Conservation (phyloP, 805 yeast species). For the Priceomyces fermenticarens region DNA sequence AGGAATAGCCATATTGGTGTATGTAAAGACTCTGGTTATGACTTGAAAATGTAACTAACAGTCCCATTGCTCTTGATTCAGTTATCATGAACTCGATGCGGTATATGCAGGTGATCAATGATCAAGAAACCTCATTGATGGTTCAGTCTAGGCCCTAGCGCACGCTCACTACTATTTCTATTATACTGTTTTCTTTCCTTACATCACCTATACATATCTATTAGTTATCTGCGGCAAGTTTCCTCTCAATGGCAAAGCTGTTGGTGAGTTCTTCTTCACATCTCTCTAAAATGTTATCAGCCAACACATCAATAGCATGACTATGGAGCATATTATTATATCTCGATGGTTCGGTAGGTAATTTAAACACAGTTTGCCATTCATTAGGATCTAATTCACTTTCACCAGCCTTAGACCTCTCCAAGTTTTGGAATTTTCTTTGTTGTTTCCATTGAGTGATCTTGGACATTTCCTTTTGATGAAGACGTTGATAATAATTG, state of each 20-base stretch:
- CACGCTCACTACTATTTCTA: neutral
- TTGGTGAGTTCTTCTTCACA: slow-evolving; percentile 66
- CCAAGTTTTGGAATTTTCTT: slow-evolving; percentile 62
- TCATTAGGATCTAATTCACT: slow-evolving; percentile 54
- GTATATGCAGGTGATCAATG: neutral
- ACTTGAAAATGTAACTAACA: too few relatives aligned
- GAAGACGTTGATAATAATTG: slow-evolving; percentile 77
- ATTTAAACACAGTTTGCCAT: slow-evolving; percentile 63
- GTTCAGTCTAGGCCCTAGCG: too few relatives aligned
- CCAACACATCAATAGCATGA: slow-evolving; percentile 66
- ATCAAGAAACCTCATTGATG: too few relatives aligned
- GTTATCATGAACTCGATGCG: neutral
- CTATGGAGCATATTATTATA: slow-evolving; percentile 67
- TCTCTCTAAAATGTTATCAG: slow-evolving; percentile 67
- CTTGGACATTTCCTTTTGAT: slow-evolving; percentile 66
- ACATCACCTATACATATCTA: neutral
- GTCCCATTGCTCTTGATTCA: too few relatives aligned
- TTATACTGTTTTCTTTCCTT: neutral
- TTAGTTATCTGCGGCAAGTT: slow-evolving; percentile 30
- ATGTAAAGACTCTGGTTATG: neutral
- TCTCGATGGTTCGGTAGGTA: slow-evolving; percentile 74
- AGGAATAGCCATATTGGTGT: slow-evolving; percentile 26
- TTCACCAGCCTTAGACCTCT: slow-evolving; percentile 57
- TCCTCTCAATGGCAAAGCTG: slow-evolving; percentile 56
- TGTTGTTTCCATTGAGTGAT: slow-evolving; percentile 73